A percentile compares a stretch with the other conserved stretches of the same genome.
These are phyloP conservation scores for Apiospora sp. DNA, from an alignment of 2,329 filamentous ascomycete genomes.

Conservation along the genomic window DNA sequence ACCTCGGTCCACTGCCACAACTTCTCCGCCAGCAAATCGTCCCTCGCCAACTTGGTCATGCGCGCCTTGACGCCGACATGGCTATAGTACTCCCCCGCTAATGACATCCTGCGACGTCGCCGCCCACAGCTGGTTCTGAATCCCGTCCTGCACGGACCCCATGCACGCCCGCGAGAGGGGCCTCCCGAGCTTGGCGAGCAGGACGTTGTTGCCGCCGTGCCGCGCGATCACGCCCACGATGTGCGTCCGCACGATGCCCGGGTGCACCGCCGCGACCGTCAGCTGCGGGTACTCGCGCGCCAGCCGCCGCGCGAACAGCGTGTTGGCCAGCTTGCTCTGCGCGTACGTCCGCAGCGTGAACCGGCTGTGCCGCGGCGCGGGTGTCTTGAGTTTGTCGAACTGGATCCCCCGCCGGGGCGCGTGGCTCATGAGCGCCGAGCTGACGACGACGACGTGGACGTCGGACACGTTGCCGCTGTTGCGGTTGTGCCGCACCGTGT, in stretches of 20 bases:
- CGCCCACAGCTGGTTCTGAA: constrained; percentile 50
- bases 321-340: constrained; percentile 34
- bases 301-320: constrained; percentile 28
- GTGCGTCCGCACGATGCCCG: constrained; percentile 26
- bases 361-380: not conserved
- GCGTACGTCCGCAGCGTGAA: constrained; percentile 28
- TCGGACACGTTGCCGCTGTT: constrained; percentile 23
- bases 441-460: constrained; percentile 29
- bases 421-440: constrained; percentile 25
- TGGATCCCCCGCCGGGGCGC: constrained; percentile 26
- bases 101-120: constrained; percentile 39
- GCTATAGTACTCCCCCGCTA: constrained; percentile 45
- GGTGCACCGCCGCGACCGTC: constrained; percentile 25
- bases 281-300: constrained; percentile 29
- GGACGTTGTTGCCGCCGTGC: not conserved
- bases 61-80: constrained; percentile 42
- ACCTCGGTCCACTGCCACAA: constrained; percentile 46
- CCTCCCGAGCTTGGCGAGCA: not conserved
- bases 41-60: constrained; percentile 29
- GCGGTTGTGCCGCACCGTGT: constrained; percentile 23
- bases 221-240: not conserved
- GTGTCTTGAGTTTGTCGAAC: constrained; percentile 26
- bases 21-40: constrained; percentile 37
- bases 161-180: not conserved
- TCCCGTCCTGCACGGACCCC: constrained; percentile 42